phyloP scores from a whole-genome alignment of 2,329 filamentous ascomycete species.

The Trichoderma sp. region DNA sequence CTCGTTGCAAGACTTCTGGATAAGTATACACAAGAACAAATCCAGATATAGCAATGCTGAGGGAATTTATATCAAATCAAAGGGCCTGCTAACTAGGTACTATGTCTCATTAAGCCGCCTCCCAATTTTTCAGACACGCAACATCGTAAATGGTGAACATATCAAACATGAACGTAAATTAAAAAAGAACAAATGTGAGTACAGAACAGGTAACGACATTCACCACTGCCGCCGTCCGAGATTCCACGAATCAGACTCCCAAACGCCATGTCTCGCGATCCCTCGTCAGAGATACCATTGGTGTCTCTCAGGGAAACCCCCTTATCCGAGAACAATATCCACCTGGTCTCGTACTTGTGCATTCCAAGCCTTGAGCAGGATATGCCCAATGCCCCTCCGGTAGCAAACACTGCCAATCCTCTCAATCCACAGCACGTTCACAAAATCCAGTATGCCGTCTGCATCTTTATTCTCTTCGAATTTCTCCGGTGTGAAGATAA shows the following conservation, averaged over 20 bases:
- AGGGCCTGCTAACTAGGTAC: conserved; percentile 47
- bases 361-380: conserved; percentile 42
- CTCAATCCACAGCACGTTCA: conserved; percentile 48
- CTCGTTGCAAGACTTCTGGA: neutral
- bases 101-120: conserved; percentile 29
- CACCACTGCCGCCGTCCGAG: neutral
- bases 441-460: conserved; percentile 44
- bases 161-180: neutral
- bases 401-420: conserved; percentile 43
- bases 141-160: conserved; percentile 54
- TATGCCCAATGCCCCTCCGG: conserved; percentile 42
- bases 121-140: conserved; percentile 60
- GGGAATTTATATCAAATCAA: conserved; percentile 43
- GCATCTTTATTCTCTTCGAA: conserved; percentile 42
- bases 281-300: neutral
- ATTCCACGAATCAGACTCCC: neutral
- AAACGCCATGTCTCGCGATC: neutral
- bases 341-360: conserved; percentile 40
- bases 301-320: conserved; percentile 65
- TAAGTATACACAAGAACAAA: neutral
- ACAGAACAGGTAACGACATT: conserved; percentile 35
- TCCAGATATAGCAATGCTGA: neutral
- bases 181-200: neutral
- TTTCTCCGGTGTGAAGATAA: conserved; percentile 39
- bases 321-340: conserved; percentile 40